Evolutionary conservation across 805 yeast species (phyloP), one percentile per base, ranked within the genome.

Genomic region (Myxozyma lipomycoides): DNA sequence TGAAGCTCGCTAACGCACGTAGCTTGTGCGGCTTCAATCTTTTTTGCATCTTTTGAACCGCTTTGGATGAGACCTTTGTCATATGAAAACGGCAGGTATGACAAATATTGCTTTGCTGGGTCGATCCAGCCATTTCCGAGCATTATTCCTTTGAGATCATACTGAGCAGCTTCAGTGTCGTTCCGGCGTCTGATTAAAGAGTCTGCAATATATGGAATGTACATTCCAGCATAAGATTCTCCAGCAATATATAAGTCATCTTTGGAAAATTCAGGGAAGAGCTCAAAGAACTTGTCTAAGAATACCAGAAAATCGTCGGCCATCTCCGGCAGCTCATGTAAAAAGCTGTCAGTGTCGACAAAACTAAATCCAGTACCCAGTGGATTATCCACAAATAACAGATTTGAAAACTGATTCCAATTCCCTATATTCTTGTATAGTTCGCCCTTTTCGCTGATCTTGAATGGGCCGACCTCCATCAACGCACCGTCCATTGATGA

Each of bases 401-500:
- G 60, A 63, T 91, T 89, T 6, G 86, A 86, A 36, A 77, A 72
- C 50, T 83, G 78, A 65, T 82, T 81, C 98, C 98, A 93, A 1
- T 93, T 77, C 0, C 95, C 96, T 1, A 72, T 63, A 67, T 87
- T 87, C 47, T 72, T 67, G 12, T 64, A 67, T 6, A 87, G 75
- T 45, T 73, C 65, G 2, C 71, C 74, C 6, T 76, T 63, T 0
- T 64, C 59, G 58, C 72, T 69, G 18, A 88, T 76, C 47, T 96
- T 73, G 40, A 88, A 78, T 0, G 98, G 98, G 0, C 98, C 98
- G 2, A 82, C 70, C 67, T 93, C 98, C 79, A 90, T 79, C 57
- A 93, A 65, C 0, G 95, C 96, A 15, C 98, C 98, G 68, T 93
- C 98, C 93, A 91, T 81, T 0, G 97, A 89, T 1, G 96, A 89